Evolutionary conservation across 148 eudicot species (phyloP).

Genomic region (Cornus kousa): DNA sequence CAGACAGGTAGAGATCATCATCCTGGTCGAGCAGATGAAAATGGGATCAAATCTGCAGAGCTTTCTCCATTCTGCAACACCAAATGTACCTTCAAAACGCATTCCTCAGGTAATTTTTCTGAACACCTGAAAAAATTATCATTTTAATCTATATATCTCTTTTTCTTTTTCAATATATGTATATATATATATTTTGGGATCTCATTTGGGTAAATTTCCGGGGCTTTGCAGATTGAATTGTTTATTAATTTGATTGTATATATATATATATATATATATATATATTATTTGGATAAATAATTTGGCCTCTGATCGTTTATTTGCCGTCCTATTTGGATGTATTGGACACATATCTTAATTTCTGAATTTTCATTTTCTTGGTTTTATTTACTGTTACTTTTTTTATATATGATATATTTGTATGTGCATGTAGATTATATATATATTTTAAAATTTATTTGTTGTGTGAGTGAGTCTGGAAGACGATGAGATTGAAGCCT

Average conservation of each 20-base stretch:
- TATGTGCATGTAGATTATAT: background rate
- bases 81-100: slow-evolving; percentile 13
- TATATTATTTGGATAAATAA: no score
- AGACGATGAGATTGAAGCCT: background rate
- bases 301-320: background rate
- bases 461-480: background rate
- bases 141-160: background rate
- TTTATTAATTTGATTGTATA: background rate
- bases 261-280: no score
- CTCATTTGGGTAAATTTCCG: background rate
- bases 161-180: no score
- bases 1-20: no score
- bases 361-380: background rate
- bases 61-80: slow-evolving; percentile 21
- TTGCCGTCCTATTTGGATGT: background rate
- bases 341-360: background rate
- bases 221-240: background rate
- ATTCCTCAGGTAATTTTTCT: slow-evolving; percentile 13
- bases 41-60: slow-evolving; percentile 13
- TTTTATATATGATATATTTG: background rate
- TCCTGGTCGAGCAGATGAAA: background rate
- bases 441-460: background rate
- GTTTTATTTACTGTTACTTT: background rate
- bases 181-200: no score
- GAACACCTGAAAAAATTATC: no score